Evolutionary conservation across 495 filamentous ascomycete genomes (phyloP), one percentile per base, ranked within the genome.

Genomic region (Penicillium silybi): DNA sequence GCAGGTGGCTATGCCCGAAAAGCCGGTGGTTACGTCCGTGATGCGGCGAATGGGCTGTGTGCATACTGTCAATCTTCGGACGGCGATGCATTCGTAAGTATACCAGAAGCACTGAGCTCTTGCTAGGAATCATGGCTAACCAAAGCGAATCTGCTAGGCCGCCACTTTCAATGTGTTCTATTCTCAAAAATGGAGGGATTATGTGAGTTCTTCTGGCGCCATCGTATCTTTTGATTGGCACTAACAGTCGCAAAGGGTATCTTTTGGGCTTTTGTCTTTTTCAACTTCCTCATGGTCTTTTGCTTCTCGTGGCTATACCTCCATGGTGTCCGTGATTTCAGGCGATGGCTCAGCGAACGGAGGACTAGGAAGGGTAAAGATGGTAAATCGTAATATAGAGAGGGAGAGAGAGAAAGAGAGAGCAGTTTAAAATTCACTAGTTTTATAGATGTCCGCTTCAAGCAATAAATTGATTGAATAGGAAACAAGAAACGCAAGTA

Each of bases 181-280:
- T 44, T 66, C 57, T 2, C 60, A 85, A 50, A 83, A 82, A 44
- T 88, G 85, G 86, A 69, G 81, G 27, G 66, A 85, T 59, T 82
- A 80, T 50, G 84, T 74, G 39, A 70, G 83, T 65, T 63, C 16
- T n/a, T 9, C 9, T 19, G n/a, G 18, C 4, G 10, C 9, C 37
- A 17, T 10, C 13, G n/a, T 19, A 18, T 39, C 1, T 32, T 15
- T 13, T 4, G 6, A 23, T 13, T 32, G 29, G 37, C n/a, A 17
- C 37, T 39, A 18, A 39, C 2, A 39, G 29, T 19, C 17, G 7
- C 7, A 17, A 15, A 79, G 64, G 78, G 81, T 0, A 79, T 85
- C 39, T 74, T 83, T 37, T 82, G 74, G 61, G 80, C 64, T 0
- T 85, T 67, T 56, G 71, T 78, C 29, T 57, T 69, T 15, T 85